Conservation (phyloP, 1,284 basidiomycete species). For the Gomphus bonarii region DNA sequence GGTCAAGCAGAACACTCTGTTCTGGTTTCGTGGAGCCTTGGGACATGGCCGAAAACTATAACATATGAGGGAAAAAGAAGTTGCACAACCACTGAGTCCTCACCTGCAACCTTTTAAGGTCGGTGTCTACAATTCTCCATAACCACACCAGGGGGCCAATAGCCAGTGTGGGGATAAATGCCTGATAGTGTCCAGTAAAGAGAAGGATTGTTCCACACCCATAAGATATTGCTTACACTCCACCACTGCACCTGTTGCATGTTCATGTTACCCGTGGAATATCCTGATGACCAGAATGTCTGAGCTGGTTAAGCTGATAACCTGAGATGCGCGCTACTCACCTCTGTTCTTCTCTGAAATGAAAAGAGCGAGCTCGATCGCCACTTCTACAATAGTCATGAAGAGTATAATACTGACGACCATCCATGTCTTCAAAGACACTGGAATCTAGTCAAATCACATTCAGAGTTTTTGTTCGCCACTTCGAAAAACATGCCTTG, state of each 20-base stretch:
- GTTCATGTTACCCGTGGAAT: slow-evolving; percentile 23
- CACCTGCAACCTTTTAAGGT: slow-evolving; percentile 22
- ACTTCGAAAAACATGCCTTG: neutral
- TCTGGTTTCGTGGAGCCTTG: slow-evolving; percentile 40
- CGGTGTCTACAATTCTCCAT: slow-evolving; percentile 17
- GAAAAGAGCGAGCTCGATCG: slow-evolving; percentile 33
- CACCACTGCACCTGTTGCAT: slow-evolving; percentile 44
- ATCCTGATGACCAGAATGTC: neutral
- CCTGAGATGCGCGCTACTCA: slow-evolving; percentile 17
- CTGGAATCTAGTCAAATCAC: slow-evolving; percentile 31
- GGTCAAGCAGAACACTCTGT: slow-evolving; percentile 45
- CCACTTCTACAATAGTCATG: slow-evolving; percentile 38
- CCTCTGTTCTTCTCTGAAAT: slow-evolving; percentile 35
- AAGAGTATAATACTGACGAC: slow-evolving; percentile 30
- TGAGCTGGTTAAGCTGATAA: neutral
- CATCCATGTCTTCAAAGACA: slow-evolving; percentile 31
- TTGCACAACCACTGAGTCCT: slow-evolving; percentile 11
- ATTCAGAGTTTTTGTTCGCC: neutral
- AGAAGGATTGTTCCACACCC: neutral
- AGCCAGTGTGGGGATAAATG: slow-evolving; percentile 46
- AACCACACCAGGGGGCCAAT: slow-evolving; percentile 20
- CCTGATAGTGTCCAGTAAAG: slow-evolving; percentile 24
- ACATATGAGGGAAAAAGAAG: slow-evolving; percentile 32
- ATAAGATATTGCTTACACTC: slow-evolving; percentile 30
- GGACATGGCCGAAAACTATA: slow-evolving; percentile 47